phyloP scores from a whole-genome alignment of 1,284 basidiomycete species.

The Cerioporus squamosus region DNA sequence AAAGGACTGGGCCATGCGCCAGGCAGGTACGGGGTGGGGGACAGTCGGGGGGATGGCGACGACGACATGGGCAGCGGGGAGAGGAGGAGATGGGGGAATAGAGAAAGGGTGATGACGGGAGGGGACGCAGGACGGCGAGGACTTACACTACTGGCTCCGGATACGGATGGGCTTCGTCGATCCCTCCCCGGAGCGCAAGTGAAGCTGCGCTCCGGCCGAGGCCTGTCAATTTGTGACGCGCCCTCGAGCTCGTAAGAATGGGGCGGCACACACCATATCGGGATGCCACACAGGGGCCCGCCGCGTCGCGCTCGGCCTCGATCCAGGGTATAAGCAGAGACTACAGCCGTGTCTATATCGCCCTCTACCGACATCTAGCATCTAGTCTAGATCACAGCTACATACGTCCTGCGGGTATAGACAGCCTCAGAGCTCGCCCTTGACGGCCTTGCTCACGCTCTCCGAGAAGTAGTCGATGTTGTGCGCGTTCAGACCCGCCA shows the following conservation, averaged over 20 bases:
- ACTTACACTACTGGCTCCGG: constrained; percentile 8
- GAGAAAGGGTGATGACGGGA: neutral
- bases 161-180: constrained; percentile 14
- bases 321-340: neutral
- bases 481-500: constrained; percentile 91
- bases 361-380: neutral
- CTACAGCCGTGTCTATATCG: constrained; percentile 7
- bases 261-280: constrained; percentile 12
- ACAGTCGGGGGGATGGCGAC: constrained; percentile 20
- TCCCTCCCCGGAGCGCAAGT: constrained; percentile 10
- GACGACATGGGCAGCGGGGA: constrained; percentile 22
- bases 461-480: constrained; percentile 95
- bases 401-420: neutral
- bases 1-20: constrained; percentile 35
- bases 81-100: constrained; percentile 8
- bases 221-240: constrained; percentile 17
- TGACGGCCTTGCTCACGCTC: constrained; percentile 83
- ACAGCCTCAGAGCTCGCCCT: constrained; percentile 63
- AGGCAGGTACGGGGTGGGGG: constrained; percentile 31
- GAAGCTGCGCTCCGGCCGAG: constrained; percentile 4
- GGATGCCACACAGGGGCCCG: constrained; percentile 1
- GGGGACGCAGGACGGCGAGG: neutral
- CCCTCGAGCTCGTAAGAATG: constrained; percentile 11
- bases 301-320: neutral
- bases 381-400: neutral